phyloP scores from a whole-genome alignment of 208 protist species.

The Crithidia fasciculata region DNA sequence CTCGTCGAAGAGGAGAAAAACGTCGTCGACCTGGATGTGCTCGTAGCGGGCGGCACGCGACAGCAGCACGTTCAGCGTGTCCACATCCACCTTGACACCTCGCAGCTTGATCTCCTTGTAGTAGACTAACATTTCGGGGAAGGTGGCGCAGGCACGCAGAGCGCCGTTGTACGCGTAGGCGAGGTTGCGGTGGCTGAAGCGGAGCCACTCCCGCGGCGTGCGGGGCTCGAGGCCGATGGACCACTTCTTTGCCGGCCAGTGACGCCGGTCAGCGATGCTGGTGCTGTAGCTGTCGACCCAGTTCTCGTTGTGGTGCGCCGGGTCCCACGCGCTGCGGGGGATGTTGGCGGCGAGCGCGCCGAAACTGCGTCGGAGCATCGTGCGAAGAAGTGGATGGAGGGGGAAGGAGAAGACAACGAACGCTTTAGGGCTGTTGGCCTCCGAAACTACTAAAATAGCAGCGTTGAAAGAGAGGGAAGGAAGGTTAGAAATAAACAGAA shows the following conservation, averaged over 20 bases:
- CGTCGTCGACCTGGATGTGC: constrained; percentile 78
- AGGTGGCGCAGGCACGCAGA: constrained; percentile 75
- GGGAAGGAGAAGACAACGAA: background rate
- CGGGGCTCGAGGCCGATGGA: constrained; percentile 81
- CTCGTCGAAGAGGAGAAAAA: constrained; percentile 90
- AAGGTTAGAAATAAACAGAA: too few species aligned
- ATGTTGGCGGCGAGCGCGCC: constrained; percentile 56
- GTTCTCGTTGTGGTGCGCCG: constrained; percentile 82
- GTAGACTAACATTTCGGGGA: constrained; percentile 87
- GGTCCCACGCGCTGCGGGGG: constrained; percentile 87
- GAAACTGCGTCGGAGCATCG: constrained; percentile 46
- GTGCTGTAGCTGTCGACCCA: constrained; percentile 85
- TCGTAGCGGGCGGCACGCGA: constrained; percentile 87
- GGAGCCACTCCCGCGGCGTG: constrained; percentile 85
- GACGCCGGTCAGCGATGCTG: constrained; percentile 74
- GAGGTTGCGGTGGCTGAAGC: constrained; percentile 82
- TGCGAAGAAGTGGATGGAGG: background rate
- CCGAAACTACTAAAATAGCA: too few species aligned
- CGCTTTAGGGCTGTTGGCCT: too few species aligned
- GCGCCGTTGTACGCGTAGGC: constrained; percentile 93
- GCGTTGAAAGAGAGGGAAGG: too few species aligned
- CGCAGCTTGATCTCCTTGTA: constrained; percentile 93
- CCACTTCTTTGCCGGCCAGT: constrained; percentile 90
- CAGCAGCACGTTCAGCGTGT: constrained; percentile 86
- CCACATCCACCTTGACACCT: constrained; percentile 89